Base-by-base conservation (phyloP, 345 rosid genomes). In the Ailanthus altissimus region DNA sequence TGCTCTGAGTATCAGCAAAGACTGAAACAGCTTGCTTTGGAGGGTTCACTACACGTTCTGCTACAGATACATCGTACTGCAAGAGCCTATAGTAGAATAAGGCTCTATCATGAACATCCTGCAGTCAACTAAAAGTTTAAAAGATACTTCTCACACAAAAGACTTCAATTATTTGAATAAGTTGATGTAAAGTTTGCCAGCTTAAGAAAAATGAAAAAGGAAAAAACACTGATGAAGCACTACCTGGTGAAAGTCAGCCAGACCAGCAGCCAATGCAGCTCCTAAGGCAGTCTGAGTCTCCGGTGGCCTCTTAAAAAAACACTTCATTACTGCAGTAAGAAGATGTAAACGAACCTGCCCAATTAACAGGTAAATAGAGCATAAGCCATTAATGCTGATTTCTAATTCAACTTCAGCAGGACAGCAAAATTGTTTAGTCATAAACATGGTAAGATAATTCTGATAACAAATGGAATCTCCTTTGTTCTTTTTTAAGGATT, bases 61-160 rank as follows among this genome's bases (percentile, higher is more conserved):
- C 97, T 42, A 85, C 88, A 25, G 97, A 86, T 77, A 90, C 91
- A 79, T 92, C 79, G 67, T 91, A 62, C 72, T 87, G 93, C 85
- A 96, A 86, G 82, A 93, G 92, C 86, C 99, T 93, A 82, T 91
- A 92, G 88, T 96, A 96, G 90, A 96, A 92, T 79, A 96, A 84
- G 85, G 98, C 98, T 83, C 99, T 86, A 77, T 96, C 99, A 81
- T 96, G 99, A 86, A 96, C 98, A 87, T 96, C 99, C 98, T 96
- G 91, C 81, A 81, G 76, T 74, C 65, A 76, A 73, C 63, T 66
- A 28, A 69, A 70, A 42, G 74, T 78, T 84, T 67, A 79, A 83
- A 70, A 53, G 18, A 46, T 42, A 20, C 14, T 71, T 62, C 67
- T 58, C 13, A 26, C 50, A 73, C 53, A 74, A 77, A 67, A 45